Evolutionary conservation across 768 basidiomycete species (phyloP), one percentile per base, ranked within the genome.

Genomic region (Pisolithus sp.): DNA sequence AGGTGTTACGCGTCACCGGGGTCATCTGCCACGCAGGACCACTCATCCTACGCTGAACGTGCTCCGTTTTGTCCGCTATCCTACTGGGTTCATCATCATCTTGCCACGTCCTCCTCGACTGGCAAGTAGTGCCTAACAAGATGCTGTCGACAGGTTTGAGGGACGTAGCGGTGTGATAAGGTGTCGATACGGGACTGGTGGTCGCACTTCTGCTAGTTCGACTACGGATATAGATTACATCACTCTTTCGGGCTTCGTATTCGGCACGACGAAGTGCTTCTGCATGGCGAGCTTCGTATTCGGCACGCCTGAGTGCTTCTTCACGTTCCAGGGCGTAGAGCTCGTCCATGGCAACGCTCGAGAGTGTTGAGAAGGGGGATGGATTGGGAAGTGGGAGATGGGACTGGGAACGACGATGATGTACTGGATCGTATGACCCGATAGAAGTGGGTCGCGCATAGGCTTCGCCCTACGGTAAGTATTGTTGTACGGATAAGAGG

Each of bases 271-370:
- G 73, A 50, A 81, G 76, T 12, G 78, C 79, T 50, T 86, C 86
- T 17, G 86, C 83, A 62, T 84, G 86, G 9, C 81, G 75, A 9
- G 83, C 78, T 64, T 93, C 89, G 68, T 85, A 95, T 63, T 92
- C 87, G n/a, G 89, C 91, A 34, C 92, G 76, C 18, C 92, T 77
- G 30, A 83, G 67, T 3, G 90, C 86, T 66, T 96, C 94, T 53
- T 85, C 79, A 37, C 84, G 84, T 65, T 98, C 94, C 28, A 98
- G 82, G 58, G 85, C 83, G 60, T 89, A 86, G 7, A 98, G 78
- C 63, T 96, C 91, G 52, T 91, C 91, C 71, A 94, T 86, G 3
- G 93, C 93, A 18, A 87, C 73, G 28, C 73, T 85, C 42, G 86
- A 85, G 18, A 89, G 68, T 1, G 85, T 76, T n/a, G 80, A 79